Evolutionary conservation across 2,329 filamentous ascomycete species (phyloP), one percentile per base, ranked within the genome.

Genomic region (Fonsecaea monophora): DNA sequence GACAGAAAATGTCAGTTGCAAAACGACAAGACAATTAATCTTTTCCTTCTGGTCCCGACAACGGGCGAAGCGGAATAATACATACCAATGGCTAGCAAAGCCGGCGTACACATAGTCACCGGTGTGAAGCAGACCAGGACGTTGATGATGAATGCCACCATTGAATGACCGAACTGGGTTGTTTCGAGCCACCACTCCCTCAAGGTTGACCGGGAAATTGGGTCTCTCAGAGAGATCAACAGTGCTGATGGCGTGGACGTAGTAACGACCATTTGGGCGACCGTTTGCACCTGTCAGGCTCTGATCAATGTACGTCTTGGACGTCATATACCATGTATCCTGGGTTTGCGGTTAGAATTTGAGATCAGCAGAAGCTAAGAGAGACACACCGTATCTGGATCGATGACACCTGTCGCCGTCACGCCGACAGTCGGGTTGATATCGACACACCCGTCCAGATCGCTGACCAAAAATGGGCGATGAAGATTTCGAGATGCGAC

Each of bases 141-240:
- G 78, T 70, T 87, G 85, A 37, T 85, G 79, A 42, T 85, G 79
- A 3, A 84, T 81, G 0, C 85, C 85, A 3, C 83, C 84, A 6
- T 82, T 77, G 68, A 86, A 86, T 68, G 81, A 82, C n/a, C 83
- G 81, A 0, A 75, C 70, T 0, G 77, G 75, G 62, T 82, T 83
- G 68, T 86, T 86, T 30, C 81, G 78, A 0, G 83, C 80, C 3
- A 77, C 72, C 2, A 75, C 73, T 0, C 83, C 83, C 65, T 86
- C 83, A 1, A 86, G 74, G 56, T 80, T 72, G 8, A 85, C 75
- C 0, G 84, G 84, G 61, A 83, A 86, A 64, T 78, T 77, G 32
- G 74, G 71, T 40, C 78, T 73, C 56, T 81, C 79, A 32, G 75
- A 70, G 8, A 83, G 71, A 5, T 77, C 78, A 4, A 77, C 77